These are phyloP conservation scores for Hypholoma fasciculare DNA, from an alignment of 768 basidiomycete species.

Conservation along the genomic window DNA sequence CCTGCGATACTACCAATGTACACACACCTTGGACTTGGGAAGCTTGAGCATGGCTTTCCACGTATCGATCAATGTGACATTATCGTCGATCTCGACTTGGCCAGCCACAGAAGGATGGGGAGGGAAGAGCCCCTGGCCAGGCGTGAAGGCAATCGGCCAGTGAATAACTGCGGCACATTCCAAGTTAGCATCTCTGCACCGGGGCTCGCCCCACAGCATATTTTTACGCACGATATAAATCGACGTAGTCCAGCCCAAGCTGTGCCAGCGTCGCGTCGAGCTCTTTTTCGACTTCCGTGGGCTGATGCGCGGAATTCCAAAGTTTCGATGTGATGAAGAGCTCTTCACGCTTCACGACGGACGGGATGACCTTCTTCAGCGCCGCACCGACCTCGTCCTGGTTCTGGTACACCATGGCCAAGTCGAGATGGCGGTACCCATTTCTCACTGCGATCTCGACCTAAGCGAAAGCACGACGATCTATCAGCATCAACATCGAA, in stretches of 20 bases:
- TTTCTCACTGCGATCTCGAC: slow-evolving; percentile 73
- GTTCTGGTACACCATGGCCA: slow-evolving; percentile 79
- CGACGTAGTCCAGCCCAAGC: slow-evolving; percentile 75
- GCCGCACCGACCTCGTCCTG: slow-evolving; percentile 77
- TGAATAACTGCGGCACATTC: slow-evolving; percentile 55
- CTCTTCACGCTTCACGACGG: slow-evolving; percentile 77
- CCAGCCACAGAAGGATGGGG: slow-evolving; percentile 41
- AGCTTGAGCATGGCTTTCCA: slow-evolving; percentile 82
- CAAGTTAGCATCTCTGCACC: not conserved
- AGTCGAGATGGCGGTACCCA: slow-evolving; percentile 86
- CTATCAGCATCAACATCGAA: not conserved
- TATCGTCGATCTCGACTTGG: slow-evolving; percentile 55
- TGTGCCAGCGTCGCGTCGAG: slow-evolving; percentile 75
- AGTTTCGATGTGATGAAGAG: slow-evolving; percentile 83
- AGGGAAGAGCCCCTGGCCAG: slow-evolving; percentile 58
- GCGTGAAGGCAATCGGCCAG: slow-evolving; percentile 74
- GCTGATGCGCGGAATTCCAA: slow-evolving; percentile 76
- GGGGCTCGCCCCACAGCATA: not conserved
- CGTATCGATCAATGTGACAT: slow-evolving; percentile 70
- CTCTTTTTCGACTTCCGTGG: slow-evolving; percentile 66
- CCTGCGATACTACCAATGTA: not conserved
- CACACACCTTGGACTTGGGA: slow-evolving; percentile 65
- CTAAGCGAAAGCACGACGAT: slow-evolving; percentile 30
- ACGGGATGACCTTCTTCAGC: slow-evolving; percentile 74
- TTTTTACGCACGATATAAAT: slow-evolving; percentile 65